Evolutionary conservation across 2,329 filamentous ascomycete species (phyloP), one percentile per base, ranked within the genome.

Genomic region (Dactylellina haptotyla): DNA sequence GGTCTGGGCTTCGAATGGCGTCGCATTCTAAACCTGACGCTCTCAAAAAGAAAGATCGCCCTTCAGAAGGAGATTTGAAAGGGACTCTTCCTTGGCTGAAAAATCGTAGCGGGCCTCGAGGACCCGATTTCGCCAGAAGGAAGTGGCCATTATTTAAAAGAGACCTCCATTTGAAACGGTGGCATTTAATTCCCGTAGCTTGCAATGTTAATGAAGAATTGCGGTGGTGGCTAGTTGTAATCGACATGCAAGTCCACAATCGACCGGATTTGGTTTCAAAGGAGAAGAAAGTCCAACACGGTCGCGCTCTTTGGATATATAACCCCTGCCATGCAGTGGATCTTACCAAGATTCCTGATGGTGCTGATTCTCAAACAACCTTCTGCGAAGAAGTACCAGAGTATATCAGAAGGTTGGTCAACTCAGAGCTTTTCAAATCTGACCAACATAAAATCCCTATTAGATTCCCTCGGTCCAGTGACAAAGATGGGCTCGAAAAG

Each of bases 131-230:
- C 26, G 34, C 43, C 23, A 43, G 59, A 9, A 54, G 28, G 39
- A 48, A 65, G n/a, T 65, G 67, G 61, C 67, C 67, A 4, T 45
- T 37, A 3, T 46, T 72, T 9, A 59, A 56, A 32, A 72, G 46
- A 26, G 16, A 59, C 5, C 54, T 72, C 1, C 41, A 37, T 4
- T 28, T 10, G n/a, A 65, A 65, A 37, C 32, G 67, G 16, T 72
- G 67, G 67, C 67, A 72, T 34, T n/a, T 72, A 4, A 48, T 72
- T 6, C 67, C 67, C 0, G 67, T 65, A 18, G 67, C 67, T 6
- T 65, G 28, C 20, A 57, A 65, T 16, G 34, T 72, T 8, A 59
- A 59, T 28, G 59, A 32, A 1, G 67, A 72, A 23, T 23, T 72
- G 5, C 53, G 67, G 18, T 72, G 67, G 67, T 72, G 67, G 67